Conservation (phyloP, 2,329 filamentous ascomycete genomes). For the Pseudovirgaria hyperparasitica region DNA sequence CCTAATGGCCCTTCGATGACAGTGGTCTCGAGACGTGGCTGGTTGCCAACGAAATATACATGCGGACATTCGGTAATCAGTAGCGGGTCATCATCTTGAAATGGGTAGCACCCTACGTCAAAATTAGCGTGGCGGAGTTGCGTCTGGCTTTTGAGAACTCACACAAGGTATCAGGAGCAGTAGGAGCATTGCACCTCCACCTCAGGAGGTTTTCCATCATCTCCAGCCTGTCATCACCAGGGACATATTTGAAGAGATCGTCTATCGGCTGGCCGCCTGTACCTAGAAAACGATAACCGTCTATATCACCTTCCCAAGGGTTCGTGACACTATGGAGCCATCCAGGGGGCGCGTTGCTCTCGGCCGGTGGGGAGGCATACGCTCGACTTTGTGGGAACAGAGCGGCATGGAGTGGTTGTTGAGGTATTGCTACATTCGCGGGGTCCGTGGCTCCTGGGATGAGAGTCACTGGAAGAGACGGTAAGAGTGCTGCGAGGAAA, state of each 20-base stretch:
- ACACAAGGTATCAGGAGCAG: slow-evolving; percentile 92
- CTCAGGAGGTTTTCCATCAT: slow-evolving; percentile 93
- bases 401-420: slow-evolving; percentile 84
- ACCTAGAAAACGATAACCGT: slow-evolving; percentile 78
- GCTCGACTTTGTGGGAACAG: slow-evolving; percentile 70
- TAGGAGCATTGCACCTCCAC: slow-evolving; percentile 85
- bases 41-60: slow-evolving; percentile 79
- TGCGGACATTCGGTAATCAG: slow-evolving; percentile 78
- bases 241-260: slow-evolving; percentile 85
- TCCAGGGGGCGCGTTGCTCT: slow-evolving; percentile 32
- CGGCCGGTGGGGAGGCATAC: slow-evolving; percentile 44
- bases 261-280: slow-evolving; percentile 88
- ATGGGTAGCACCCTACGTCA: slow-evolving; percentile 74
- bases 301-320: slow-evolving; percentile 80
- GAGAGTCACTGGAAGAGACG: slow-evolving; percentile 76
- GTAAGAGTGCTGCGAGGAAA: slow-evolving; percentile 69
- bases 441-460: slow-evolving; percentile 77
- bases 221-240: slow-evolving; percentile 60
- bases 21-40: slow-evolving; percentile 63
- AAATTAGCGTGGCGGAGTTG: slow-evolving; percentile 5
- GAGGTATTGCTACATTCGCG: slow-evolving; percentile 77
- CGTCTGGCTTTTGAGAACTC: too few species aligned
- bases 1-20: slow-evolving; percentile 52
- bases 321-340: slow-evolving; percentile 91
- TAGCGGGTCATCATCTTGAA: slow-evolving; percentile 86